Conservation (phyloP, 495 filamentous ascomycete genomes). For the Tuber magnatum region DNA sequence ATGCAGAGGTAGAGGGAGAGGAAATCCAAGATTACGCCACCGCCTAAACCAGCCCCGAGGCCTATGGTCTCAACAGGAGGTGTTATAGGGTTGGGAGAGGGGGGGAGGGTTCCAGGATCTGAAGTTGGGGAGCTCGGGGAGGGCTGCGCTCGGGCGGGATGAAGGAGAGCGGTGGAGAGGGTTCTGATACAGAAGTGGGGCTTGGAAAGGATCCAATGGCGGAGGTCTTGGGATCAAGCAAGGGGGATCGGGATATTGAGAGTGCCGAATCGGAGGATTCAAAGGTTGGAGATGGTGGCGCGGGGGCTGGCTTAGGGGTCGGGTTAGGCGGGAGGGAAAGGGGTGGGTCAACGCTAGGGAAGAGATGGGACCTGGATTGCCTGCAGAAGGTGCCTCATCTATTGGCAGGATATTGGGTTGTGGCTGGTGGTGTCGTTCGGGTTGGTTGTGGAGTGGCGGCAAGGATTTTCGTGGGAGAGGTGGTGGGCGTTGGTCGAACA, state of each 20-base stretch:
- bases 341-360: not conserved
- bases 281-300: not conserved
- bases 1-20: not conserved
- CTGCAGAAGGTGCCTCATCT: not conserved
- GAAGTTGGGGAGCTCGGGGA: not conserved
- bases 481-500: not conserved
- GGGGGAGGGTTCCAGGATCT: not conserved
- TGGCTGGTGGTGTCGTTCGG: not conserved
- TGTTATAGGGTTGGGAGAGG: not conserved
- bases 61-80: not conserved
- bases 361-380: not conserved
- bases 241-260: not conserved
- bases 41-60: not conserved
- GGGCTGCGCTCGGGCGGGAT: not conserved
- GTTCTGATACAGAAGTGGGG: not conserved
- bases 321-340: not conserved
- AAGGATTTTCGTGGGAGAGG: not conserved
- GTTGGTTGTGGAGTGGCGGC: not conserved
- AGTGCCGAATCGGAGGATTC: not conserved
- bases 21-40: not conserved
- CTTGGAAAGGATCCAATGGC: not conserved
- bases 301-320: not conserved
- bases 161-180: not conserved
- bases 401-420: not conserved
- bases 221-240: not conserved